phyloP scores from a whole-genome alignment of 2,329 filamentous ascomycete genomes.

The Chaetomiaceae sp. region DNA sequence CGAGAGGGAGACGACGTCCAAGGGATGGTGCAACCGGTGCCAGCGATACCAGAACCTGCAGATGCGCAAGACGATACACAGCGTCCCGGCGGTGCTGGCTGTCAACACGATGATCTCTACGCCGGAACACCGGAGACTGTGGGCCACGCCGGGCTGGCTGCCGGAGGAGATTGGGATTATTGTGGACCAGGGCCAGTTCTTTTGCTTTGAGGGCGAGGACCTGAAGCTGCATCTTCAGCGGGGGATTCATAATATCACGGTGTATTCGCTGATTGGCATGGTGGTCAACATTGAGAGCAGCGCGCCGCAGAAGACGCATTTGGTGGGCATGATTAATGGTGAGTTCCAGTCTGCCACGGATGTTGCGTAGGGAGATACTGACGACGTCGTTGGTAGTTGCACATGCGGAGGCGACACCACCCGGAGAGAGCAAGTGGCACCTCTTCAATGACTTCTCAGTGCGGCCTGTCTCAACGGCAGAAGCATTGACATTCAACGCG shows the following conservation, averaged over 20 bases:
- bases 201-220: slow-evolving; percentile 91
- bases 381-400: slow-evolving; percentile 46
- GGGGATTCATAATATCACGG: slow-evolving; percentile 72
- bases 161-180: slow-evolving; percentile 93
- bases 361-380: slow-evolving; percentile 19
- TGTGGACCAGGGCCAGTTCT: slow-evolving; percentile 84
- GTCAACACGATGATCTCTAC: slow-evolving; percentile 75
- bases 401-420: slow-evolving; percentile 57
- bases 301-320: slow-evolving; percentile 79
- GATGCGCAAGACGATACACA: slow-evolving; percentile 78
- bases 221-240: slow-evolving; percentile 74
- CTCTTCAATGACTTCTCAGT: slow-evolving; percentile 97
- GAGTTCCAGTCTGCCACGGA: slow-evolving; percentile 27
- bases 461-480: slow-evolving; percentile 69
- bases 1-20: slow-evolving; percentile 80
- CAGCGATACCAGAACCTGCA: slow-evolving; percentile 84
- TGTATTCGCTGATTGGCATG: slow-evolving; percentile 88
- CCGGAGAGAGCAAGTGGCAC: slow-evolving; percentile 75
- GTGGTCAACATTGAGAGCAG: slow-evolving; percentile 86
- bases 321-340: slow-evolving; percentile 89
- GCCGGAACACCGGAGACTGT: slow-evolving; percentile 71
- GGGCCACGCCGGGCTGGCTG: slow-evolving; percentile 86
- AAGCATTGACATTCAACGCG: slow-evolving; percentile 84
- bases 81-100: slow-evolving; percentile 79
- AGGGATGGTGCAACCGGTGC: slow-evolving; percentile 91